Base-by-base conservation (phyloP, 768 basidiomycete species). In the Neoboletus brunneissimus region DNA sequence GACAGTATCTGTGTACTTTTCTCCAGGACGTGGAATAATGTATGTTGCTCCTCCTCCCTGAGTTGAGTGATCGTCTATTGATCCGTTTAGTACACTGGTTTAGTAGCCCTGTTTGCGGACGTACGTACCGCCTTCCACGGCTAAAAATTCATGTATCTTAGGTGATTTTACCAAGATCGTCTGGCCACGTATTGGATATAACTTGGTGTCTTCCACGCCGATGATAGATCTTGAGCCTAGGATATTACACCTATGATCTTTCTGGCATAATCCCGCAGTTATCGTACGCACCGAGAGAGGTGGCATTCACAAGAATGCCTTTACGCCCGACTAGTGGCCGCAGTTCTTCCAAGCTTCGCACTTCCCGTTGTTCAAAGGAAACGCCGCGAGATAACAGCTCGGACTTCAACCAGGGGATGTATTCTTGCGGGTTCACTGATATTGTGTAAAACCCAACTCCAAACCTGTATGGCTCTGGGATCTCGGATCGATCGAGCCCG, bases 151-250 rank as follows among this genome's bases (percentile, higher is more conserved):
- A 43, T 73, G 50, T 44, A 91, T 75, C 73, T 81, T 79, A 0
- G 89, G 87, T 3, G 90, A 89, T 38, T 81, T 72, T 22, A 95
- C 77, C 18, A 94, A 69, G 10, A 94, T 84, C 0, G 90, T 87
- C 73, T 96, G 94, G 9, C 94, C 94, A 43, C 92, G 79, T 59
- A 94, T 81, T 1, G 94, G 91, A 66, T 82, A 84, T 23, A 94
- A 74, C 23, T 74, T 75, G 55, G 78, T 77, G 69, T 97, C 94
- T 64, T 94, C 86, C 3, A 95, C 84, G 6, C 93, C 94, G 13
- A 89, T 82, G 42, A 96, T 77, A 32, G 83, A 84, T 48, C 83
- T 78, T 10, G 92, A 84, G 4, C 88, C 88, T 80, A 49, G 40
- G 34, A 31, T 23, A 13, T 35, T 18, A 41, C 20, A 35, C 27